Percentiles rank a stretch among this genome's conserved stretches.
These are phyloP conservation scores for Neurospora intermedia DNA, from an alignment of 495 filamentous ascomycete genomes.

Conservation along the genomic window DNA sequence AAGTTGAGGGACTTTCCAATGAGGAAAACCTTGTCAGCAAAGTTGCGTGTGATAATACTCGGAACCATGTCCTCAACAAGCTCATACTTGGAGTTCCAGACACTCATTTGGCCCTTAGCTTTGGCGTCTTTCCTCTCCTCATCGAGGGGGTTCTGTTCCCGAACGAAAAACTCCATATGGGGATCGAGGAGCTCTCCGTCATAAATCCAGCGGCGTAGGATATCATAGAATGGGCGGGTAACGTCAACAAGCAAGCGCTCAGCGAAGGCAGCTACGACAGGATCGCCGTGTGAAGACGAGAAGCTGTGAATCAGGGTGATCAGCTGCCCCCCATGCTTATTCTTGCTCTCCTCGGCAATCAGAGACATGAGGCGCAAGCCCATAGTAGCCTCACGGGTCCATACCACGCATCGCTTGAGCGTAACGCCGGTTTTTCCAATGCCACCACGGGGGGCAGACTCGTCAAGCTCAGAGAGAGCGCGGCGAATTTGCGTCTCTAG, in stretches of 20 bases:
- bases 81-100: constrained; percentile 97
- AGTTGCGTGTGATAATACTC: constrained; percentile 81
- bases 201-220: constrained; percentile 95
- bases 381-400: constrained; percentile 97
- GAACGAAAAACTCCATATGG: constrained; percentile 91
- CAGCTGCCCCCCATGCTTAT: constrained; percentile 81
- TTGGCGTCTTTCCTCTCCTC: constrained; percentile 37
- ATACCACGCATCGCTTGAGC: constrained; percentile 88
- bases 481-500: constrained; percentile 88
- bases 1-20: constrained; percentile 99
- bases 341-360: constrained; percentile 82
- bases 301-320: constrained; percentile 92
- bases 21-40: constrained; percentile 89
- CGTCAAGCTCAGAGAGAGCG: constrained; percentile 59
- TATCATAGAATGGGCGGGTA: constrained; percentile 95
- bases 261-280: constrained; percentile 86
- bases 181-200: constrained; percentile 96
- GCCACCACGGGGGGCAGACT: constrained; percentile 48
- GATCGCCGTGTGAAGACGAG: constrained; percentile 87
- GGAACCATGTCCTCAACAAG: constrained; percentile 79
- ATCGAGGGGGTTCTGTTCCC: constrained; percentile 47
- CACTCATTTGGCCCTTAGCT: constrained; percentile 69
- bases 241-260: constrained; percentile 84
- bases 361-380: constrained; percentile 87
- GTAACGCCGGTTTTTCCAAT: constrained; percentile 88